phyloP scores from a whole-genome alignment of 805 yeast species.

The Komagataella ulmi region DNA sequence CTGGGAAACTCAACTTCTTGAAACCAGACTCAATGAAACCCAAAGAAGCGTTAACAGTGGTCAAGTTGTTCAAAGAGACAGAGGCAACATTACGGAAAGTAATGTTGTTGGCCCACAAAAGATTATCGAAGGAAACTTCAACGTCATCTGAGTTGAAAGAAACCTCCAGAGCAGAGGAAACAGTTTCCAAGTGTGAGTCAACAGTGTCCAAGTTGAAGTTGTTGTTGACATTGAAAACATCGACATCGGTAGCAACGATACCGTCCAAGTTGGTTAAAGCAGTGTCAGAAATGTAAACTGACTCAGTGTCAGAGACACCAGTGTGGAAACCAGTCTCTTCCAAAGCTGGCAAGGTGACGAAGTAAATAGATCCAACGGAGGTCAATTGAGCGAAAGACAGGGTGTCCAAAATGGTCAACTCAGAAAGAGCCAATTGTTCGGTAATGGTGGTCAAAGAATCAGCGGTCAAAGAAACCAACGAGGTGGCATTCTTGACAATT shows the following conservation, averaged over 20 bases:
- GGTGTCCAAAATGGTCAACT: conserved; percentile 51
- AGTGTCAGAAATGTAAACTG: conserved; percentile 63
- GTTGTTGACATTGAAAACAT: conserved; percentile 78
- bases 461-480: conserved; percentile 56
- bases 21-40: conserved; percentile 68
- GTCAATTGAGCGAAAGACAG: conserved; percentile 68
- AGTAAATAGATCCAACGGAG: conserved; percentile 69
- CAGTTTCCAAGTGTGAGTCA: conserved; percentile 60
- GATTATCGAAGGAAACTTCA: conserved; percentile 51
- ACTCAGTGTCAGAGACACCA: conserved; percentile 63
- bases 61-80: conserved; percentile 55
- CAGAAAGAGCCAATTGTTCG: conserved; percentile 49
- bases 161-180: conserved; percentile 62
- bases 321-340: conserved; percentile 48
- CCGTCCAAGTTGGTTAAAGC: conserved; percentile 57
- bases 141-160: conserved; percentile 78
- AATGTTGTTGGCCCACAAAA: conserved; percentile 80
- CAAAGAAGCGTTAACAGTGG: conserved; percentile 66
- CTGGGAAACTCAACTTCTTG: conserved; percentile 36
- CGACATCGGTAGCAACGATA: conserved; percentile 31
- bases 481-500: conserved; percentile 48
- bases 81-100: conserved; percentile 72
- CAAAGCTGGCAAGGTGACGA: conserved; percentile 82
- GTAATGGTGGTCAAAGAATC: conserved; percentile 66
- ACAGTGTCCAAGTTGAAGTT: conserved; percentile 65